Evolutionary conservation across 768 basidiomycete genomes (phyloP), one percentile per base, ranked within the genome.

Genomic region (Termitomyces sp.): DNA sequence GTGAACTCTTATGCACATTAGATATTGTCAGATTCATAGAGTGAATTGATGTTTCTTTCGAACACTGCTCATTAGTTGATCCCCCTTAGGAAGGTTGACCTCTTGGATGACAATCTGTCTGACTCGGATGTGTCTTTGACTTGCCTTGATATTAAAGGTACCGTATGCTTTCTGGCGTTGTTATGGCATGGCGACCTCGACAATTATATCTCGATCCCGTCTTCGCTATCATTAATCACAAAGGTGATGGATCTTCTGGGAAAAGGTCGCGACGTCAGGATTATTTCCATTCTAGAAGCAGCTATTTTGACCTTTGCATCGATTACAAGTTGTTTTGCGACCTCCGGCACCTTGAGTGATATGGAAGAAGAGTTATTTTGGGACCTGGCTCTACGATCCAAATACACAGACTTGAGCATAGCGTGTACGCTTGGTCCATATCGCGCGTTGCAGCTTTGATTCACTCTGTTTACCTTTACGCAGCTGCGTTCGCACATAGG

Each of bases 401-500:
- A 65, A 39, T 60, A 66, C 22, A 63, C 61, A 15, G 67, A 79
- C 50, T 72, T 84, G 18, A 63, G 70, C 36, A 63, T 76, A 9
- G 75, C 75, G 5, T 76, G 82, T 84, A 55, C 36, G 50, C 52
- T 36, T 50, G 31, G 20, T 20, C 3, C 18, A 20, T 22, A 22
- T 61, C 41, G 60, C 53, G 18, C 27, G 27, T 50, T 6, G 18
- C 22, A 18, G 13, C 30, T 31, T 45, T 27, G 34, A 58, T 27
- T 42, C 39, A 47, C 24, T 47, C 52, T 15, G n/a, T 57, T 16
- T 36, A 16, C 6, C 18, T 54, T 36, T 20, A 24, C 42, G 48
- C 39, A 85, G 85, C 78, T 57, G 74, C 78, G 2, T 74, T 85
- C 62, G 73, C 84, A 6, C 60, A 74, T 30, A 81, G 79, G 61